Conservation (phyloP, 352 stramenopile species). For the Plasmopara halstedii region DNA sequence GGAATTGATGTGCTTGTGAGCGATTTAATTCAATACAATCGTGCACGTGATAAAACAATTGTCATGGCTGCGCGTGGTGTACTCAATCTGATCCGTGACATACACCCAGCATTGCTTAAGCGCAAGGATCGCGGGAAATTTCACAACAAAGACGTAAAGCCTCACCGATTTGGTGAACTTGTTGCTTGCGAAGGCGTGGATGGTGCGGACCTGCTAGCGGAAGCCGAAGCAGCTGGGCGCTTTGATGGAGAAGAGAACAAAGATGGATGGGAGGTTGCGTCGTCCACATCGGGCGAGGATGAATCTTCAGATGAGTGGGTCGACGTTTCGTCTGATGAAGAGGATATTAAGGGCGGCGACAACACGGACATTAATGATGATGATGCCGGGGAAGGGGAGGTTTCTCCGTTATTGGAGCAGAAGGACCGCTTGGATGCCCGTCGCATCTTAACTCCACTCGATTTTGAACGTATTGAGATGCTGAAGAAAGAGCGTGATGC, state of each 20-base stretch:
- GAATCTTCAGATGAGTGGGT: slow-evolving; percentile 69
- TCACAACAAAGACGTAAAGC: slow-evolving; percentile 73
- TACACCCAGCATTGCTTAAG: slow-evolving; percentile 93
- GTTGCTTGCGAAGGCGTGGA: slow-evolving; percentile 91
- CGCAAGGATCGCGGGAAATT: slow-evolving; percentile 95
- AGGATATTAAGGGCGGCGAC: slow-evolving; percentile 37
- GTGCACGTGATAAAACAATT: slow-evolving; percentile 94
- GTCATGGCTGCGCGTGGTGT: slow-evolving; percentile 94
- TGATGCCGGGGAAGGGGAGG: slow-evolving; percentile 34
- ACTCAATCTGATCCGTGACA: slow-evolving; percentile 95
- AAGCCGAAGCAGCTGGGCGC: slow-evolving; percentile 58
- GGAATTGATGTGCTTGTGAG: slow-evolving; percentile 84
- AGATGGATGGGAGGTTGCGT: slow-evolving; percentile 78
- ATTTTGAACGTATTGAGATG: slow-evolving; percentile 87
- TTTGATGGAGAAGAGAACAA: slow-evolving; percentile 80
- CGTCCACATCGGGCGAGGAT: slow-evolving; percentile 53
- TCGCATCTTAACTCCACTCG: slow-evolving; percentile 83
- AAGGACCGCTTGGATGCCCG: slow-evolving; percentile 79
- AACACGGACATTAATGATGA: slow-evolving; percentile 42
- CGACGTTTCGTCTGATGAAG: slow-evolving; percentile 51
- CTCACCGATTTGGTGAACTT: slow-evolving; percentile 87
- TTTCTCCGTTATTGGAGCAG: slow-evolving; percentile 31
- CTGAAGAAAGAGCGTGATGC: slow-evolving; percentile 85
- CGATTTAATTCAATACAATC: slow-evolving; percentile 95
- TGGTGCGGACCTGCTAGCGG: slow-evolving; percentile 92